Percentiles rank a stretch among this genome's conserved stretches.
These are phyloP conservation scores for Podaxis pistillaris DNA, from an alignment of 768 basidiomycete genomes.

Conservation along the genomic window DNA sequence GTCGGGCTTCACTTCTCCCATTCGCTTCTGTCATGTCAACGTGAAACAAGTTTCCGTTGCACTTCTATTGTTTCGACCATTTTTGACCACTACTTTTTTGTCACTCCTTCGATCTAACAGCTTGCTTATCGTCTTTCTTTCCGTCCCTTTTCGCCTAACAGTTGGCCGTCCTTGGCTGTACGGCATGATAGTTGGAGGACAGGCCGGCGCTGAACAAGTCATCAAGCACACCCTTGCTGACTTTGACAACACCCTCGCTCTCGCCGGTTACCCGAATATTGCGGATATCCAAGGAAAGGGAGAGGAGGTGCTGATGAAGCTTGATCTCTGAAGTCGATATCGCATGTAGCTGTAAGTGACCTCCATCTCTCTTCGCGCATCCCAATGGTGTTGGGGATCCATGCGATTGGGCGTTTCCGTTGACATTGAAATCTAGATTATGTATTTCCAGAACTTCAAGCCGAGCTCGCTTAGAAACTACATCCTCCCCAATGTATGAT, in stretches of 20 bases:
- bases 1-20: too few relatives aligned
- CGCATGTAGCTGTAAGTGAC: not conserved
- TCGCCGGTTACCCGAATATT: constrained; percentile 56
- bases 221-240: constrained; percentile 68
- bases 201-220: constrained; percentile 75
- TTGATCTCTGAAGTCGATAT: constrained; percentile 27
- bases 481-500: too few relatives aligned
- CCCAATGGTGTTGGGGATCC: not conserved
- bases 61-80: too few relatives aligned
- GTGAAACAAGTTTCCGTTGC: too few relatives aligned
- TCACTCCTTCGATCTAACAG: not conserved
- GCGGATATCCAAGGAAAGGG: constrained; percentile 63
- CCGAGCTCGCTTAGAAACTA: too few relatives aligned
- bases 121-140: not conserved
- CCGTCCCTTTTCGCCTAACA: constrained; percentile 20
- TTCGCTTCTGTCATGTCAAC: too few relatives aligned
- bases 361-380: not conserved
- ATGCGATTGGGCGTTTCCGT: too few relatives aligned
- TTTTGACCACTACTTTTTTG: not conserved
- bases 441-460: too few relatives aligned
- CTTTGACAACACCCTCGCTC: constrained; percentile 60
- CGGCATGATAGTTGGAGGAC: constrained; percentile 66
- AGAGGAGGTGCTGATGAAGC: constrained; percentile 46
- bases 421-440: too few relatives aligned
- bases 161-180: constrained; percentile 79